These are phyloP conservation scores for Dictyostelium intermedium DNA, from an alignment of 78 protist species.

Conservation along the genomic window DNA sequence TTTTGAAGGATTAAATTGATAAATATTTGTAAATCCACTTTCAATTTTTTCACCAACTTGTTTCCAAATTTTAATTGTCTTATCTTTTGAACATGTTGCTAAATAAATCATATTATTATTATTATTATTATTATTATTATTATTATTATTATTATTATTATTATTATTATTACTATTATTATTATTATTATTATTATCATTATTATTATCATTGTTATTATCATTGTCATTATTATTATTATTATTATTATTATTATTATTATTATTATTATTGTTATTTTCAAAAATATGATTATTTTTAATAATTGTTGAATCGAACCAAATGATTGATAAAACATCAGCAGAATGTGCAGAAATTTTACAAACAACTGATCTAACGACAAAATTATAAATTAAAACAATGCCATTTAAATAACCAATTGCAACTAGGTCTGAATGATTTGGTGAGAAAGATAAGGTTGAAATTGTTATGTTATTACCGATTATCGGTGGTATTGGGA, in stretches of 20 bases:
- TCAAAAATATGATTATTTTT: neutral
- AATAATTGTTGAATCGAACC: conserved; percentile 5
- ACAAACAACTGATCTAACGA: neutral
- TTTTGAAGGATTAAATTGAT: neutral
- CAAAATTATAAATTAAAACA: conserved; percentile 19
- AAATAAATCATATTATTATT: neutral
- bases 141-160: neutral
- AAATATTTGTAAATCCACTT: conserved; percentile 25
- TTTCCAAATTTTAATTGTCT: conserved; percentile 63
- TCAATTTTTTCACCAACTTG: conserved; percentile 21
- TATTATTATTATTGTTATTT: too few relatives aligned
- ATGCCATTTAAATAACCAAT: conserved; percentile 68
- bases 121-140: neutral
- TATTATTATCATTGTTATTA: neutral
- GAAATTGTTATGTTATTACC: conserved; percentile 5
- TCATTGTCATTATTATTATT: neutral
- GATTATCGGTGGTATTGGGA: neutral
- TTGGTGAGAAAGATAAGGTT: neutral
- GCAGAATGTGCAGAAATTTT: conserved; percentile 42
- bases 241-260: neutral
- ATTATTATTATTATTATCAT: too few relatives aligned
- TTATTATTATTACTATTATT: neutral
- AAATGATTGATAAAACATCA: conserved; percentile 22
- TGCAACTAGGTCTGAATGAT: conserved; percentile 3
- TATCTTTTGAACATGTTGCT: conserved; percentile 59